Percentiles rank a stretch among this genome's conserved stretches.
Evolutionary conservation across 441 rosid genomes (phyloP).

Genomic region (Monsonia emarginata): DNA sequence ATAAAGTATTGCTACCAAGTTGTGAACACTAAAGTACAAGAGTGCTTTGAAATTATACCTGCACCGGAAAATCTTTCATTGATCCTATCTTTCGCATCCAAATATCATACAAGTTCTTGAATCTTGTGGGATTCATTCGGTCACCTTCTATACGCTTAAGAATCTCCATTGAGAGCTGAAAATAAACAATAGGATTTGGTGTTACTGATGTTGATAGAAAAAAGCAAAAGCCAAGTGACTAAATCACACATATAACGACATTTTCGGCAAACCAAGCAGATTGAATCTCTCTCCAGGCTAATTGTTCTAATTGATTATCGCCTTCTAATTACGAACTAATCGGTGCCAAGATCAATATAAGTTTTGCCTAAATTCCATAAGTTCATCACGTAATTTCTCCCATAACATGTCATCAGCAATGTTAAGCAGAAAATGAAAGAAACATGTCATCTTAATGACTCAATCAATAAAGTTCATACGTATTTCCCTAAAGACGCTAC

Average conservation of each 20-base stretch:
- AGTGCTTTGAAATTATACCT: conserved; percentile 23
- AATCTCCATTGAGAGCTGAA: conserved; percentile 55
- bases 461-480: too few species aligned
- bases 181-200: neutral
- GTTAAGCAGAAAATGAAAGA: neutral
- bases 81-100: conserved; percentile 56
- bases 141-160: conserved; percentile 32
- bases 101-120: conserved; percentile 42
- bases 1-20: neutral
- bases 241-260: neutral
- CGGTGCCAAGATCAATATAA: too few species aligned
- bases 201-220: neutral
- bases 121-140: conserved; percentile 20
- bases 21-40: neutral
- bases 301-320: neutral
- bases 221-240: too few species aligned
- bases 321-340: too few species aligned
- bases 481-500: too few species aligned
- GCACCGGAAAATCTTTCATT: conserved; percentile 21
- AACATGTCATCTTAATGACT: neutral
- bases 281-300: neutral
- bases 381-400: too few species aligned
- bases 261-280: neutral
- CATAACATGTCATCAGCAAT: too few species aligned
- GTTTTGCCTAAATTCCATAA: too few species aligned